Percentiles rank a stretch among this genome's conserved stretches.
phyloP scores from a whole-genome alignment of 352 stramenopile genomes.

The Globisporangium abappressorium region DNA sequence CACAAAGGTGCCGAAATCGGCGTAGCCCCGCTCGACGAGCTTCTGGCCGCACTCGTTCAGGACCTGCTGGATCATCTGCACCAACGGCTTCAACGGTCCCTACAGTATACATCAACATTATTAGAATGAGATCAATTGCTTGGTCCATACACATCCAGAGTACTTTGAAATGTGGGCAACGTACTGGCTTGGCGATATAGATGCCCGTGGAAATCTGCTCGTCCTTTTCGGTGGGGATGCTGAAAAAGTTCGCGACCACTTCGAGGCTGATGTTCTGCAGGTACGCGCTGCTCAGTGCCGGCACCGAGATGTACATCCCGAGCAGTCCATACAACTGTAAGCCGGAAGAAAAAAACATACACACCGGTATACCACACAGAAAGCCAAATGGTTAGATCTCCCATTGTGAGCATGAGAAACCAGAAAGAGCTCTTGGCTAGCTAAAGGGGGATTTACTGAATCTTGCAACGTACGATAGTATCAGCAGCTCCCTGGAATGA shows the following conservation, averaged over 20 bases:
- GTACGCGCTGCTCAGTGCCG: conserved; percentile 60
- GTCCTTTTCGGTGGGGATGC: conserved; percentile 64
- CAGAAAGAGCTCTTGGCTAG: not conserved
- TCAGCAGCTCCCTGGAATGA: conserved; percentile 53
- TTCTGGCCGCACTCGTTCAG: conserved; percentile 62
- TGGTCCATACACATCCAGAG: not conserved
- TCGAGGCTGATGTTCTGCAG: conserved; percentile 61
- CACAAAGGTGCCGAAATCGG: conserved; percentile 77
- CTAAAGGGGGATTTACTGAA: not conserved
- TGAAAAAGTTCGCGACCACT: conserved; percentile 69
- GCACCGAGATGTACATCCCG: conserved; percentile 81
- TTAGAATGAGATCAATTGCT: not conserved
- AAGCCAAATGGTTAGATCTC: not conserved
- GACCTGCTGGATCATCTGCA: conserved; percentile 54
- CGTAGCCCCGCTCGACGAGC: conserved; percentile 43
- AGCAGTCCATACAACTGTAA: conserved; percentile 75
- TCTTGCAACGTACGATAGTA: conserved; percentile 51
- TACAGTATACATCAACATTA: conserved; percentile 6
- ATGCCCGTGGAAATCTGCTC: conserved; percentile 72
- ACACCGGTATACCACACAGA: not conserved
- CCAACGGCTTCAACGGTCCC: conserved; percentile 67
- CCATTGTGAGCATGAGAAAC: not conserved
- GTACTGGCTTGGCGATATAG: conserved; percentile 78
- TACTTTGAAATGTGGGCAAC: not conserved
- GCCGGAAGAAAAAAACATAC: not conserved